Base-by-base conservation (phyloP, 257 asterid species). In the Thymus mandschuricus region DNA sequence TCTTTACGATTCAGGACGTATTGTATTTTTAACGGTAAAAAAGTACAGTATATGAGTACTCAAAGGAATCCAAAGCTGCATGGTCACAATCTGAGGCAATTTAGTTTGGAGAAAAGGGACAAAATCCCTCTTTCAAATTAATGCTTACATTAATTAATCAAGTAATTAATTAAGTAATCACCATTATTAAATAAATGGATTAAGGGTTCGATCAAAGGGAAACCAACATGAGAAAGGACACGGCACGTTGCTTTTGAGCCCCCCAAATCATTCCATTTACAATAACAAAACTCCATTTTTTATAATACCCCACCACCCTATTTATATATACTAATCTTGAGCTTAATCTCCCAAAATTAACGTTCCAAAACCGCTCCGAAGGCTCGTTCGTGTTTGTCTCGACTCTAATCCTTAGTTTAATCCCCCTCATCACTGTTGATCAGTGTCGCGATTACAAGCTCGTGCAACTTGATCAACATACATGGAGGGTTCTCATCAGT, bases 201-300 rank as follows among this genome's bases (percentile, higher is more conserved):
- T 64, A 58, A 27, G 78, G 45, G 55, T 79, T 62, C 38, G 72
- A 72, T 85, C 64, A 72, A 69, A 30, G 68, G 45, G 69, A 75
- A 69, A 61, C 64, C 64, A 77, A 77, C 89, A 76, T 64, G 58
- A 75, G 27, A 83, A 84, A 82, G 54, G 92, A 87, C 95, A 78
- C 60, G 41, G 10, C 71, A 74, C 74, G 82, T 66, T 69, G 77
- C 75, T 11, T 40, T 68, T 33, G 71, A 77, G 68, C 21, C 75
- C 85, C 87, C 77, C 85, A 78, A 64, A 77, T 82, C 85, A 78
- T 84, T 86, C 86, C 77, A 76, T 79, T 79, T 79, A 81, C 90
- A 83, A 77, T 66, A 63, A 79, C 82, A 72, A 63, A 82, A 82
- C 10, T 77, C 88, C 85, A 82, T 46, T 60, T 79, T 10, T 70